Evolutionary conservation across 768 basidiomycete species (phyloP), one percentile per base, ranked within the genome.

Genomic region (Dacryopinax spathularia): DNA sequence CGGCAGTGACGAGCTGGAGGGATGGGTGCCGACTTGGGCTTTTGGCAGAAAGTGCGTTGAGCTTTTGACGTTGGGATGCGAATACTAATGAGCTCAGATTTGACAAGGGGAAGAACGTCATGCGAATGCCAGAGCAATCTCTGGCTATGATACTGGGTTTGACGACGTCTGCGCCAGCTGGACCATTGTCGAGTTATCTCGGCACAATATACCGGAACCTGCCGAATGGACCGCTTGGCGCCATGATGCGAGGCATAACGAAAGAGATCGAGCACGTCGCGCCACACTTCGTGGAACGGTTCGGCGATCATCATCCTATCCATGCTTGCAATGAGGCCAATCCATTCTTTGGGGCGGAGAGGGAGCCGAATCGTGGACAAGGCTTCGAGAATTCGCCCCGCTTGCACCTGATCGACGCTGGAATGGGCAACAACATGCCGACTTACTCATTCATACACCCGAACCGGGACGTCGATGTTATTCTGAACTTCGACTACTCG

Each of bases 361-460:
- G 20, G 20, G 48, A 56, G 18, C 48, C 48, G 5, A 56, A 56
- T 18, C 48, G 48, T 5, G 48, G 48, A 13, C 48, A 56, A 31
- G 66, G 66, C 0, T 60, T 66, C 41, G 66, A 66, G 61, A 66
- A 66, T 34, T 63, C 66, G 1, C 59, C 60, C 44, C 37, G 65
- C 2, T 37, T 66, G 3, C 65, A 66, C 60, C 48, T 61, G 36
- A 60, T 61, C 22, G 60, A 61, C 22, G 39, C 60, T 15, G 59
- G 59, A 37, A 61, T 64, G 36, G 39, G 44, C 56, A 66, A 66
- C 63, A 66, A 66, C 61, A 64, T 61, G 48, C 66, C 66, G 6
- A 66, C 66, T 27, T 66, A 66, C 63, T 36, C 63, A 2, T 66
- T 66, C 60, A 59, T 66, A 15, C 66, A 66, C 20, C 66, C 66